Evolutionary conservation across 1,284 basidiomycete genomes (phyloP).

Genomic region (Microbotryum intermedium): DNA sequence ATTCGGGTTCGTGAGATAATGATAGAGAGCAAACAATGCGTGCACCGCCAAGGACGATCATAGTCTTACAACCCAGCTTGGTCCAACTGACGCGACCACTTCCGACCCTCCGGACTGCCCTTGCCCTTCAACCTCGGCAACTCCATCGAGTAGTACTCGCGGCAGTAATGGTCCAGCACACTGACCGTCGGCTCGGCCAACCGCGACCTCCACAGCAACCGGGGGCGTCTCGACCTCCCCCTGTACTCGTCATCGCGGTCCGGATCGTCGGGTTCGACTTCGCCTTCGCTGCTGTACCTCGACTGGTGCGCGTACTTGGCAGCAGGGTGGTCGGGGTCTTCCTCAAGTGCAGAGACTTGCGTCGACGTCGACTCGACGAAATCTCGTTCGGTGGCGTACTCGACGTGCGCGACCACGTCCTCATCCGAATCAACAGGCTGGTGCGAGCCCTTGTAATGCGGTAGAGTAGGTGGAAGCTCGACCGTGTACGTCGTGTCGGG

Average conservation of each 20-base stretch:
- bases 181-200: neutral
- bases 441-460: no score
- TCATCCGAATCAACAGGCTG: neutral
- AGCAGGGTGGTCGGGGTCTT: neutral
- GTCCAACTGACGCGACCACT: neutral
- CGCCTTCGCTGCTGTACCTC: neutral
- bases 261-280: no score
- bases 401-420: neutral
- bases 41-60: neutral
- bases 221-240: neutral
- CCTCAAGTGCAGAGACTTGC: no score
- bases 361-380: neutral
- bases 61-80: neutral
- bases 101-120: neutral
- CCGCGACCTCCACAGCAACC: neutral
- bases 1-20: neutral
- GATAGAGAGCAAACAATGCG: neutral
- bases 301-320: neutral
- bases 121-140: neutral
- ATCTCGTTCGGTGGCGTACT: neutral
- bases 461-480: no score
- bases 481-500: no score
- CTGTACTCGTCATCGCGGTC: no score
- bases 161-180: neutral
- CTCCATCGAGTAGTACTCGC: neutral